phyloP scores from a whole-genome alignment of 441 rosid species.

The Melianthus villosus region DNA sequence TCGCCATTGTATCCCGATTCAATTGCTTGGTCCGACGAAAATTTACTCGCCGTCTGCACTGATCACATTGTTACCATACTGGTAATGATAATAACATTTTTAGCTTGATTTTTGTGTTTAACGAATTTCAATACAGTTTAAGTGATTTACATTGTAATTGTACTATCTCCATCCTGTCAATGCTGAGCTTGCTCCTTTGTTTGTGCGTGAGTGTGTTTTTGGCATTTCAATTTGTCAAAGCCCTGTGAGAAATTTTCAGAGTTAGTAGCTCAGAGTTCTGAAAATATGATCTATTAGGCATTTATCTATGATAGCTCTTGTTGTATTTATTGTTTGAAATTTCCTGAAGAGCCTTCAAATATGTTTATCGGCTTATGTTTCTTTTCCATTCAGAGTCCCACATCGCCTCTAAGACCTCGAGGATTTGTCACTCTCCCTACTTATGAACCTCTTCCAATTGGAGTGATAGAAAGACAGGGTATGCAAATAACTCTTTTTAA shows the following conservation, averaged over 20 bases:
- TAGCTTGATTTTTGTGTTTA: background rate
- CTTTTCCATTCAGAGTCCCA: slow-evolving; percentile 46
- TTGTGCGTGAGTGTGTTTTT: too few species aligned
- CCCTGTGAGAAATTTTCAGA: too few species aligned
- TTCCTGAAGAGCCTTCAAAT: background rate
- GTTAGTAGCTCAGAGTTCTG: too few species aligned
- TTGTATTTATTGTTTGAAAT: background rate
- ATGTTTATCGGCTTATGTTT: background rate
- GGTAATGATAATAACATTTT: slow-evolving; percentile 28
- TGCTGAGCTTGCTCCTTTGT: too few species aligned
- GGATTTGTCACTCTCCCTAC: slow-evolving; percentile 49
- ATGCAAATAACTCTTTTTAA: background rate
- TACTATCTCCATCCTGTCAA: too few species aligned
- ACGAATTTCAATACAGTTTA: background rate
- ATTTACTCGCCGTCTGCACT: slow-evolving; percentile 69
- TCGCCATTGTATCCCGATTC: slow-evolving; percentile 63
- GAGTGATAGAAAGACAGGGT: slow-evolving; percentile 55
- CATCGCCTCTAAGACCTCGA: slow-evolving; percentile 65
- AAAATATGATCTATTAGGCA: too few species aligned
- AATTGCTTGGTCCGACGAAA: slow-evolving; percentile 86
- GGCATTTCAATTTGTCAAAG: too few species aligned
- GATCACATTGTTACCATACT: slow-evolving; percentile 69
- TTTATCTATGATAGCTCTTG: too few species aligned
- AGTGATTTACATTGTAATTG: too few species aligned
- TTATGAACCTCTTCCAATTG: slow-evolving; percentile 45